Base-by-base conservation (phyloP, 192 early-diverging fungal species). In the Haplosporangium gracile region DNA sequence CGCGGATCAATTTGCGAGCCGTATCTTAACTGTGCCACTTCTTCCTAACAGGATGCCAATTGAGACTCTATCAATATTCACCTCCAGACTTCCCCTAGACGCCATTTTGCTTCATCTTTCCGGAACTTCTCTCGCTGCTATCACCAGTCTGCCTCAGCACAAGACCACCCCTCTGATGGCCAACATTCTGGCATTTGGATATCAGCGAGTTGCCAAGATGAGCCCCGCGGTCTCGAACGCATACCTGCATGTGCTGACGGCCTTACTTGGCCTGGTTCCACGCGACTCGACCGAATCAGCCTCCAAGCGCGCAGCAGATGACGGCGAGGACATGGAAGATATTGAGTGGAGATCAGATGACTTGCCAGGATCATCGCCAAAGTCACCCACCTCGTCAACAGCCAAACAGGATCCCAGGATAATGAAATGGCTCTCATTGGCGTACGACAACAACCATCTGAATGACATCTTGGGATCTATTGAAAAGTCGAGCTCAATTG, bases 21-120 rank as follows among this genome's bases (percentile, higher is more conserved):
- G 92, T 42, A 90, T 94, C 63, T 70, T 94, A 34, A 88, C 92
- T n/a, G 81, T 94, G 9, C 88, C 91, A 32, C 42, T 83, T 26
- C 63, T 94, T 2, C 81, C 89, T 4, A 87, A 91, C 74, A 78
- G 88, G 15, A 88, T 93, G 51, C 85, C 87, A 10, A 83, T 88
- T 26, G 88, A 89, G 34, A 70, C 75, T 1, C 72, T 92, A n/a
- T 72, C 76, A 24, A 40, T 71, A 47, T 80, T 92, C 47, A 82
- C 88, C 0, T 77, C 79, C 39, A 69, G 71, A 20, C 73, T 94
- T 24, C 87, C 88, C 5, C 85, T 93, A 42, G 84, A 89, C 26
- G 49, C 79, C 4, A 68, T 93, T 20, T 57, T 92, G 22, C 68
- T 70, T 32, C 81, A 76, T 29, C 53, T 92, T 22, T 77, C 78